Evolutionary conservation across 305 asterid genomes (phyloP), one percentile per base, ranked within the genome.

Genomic region (Fraxinus floribunda): DNA sequence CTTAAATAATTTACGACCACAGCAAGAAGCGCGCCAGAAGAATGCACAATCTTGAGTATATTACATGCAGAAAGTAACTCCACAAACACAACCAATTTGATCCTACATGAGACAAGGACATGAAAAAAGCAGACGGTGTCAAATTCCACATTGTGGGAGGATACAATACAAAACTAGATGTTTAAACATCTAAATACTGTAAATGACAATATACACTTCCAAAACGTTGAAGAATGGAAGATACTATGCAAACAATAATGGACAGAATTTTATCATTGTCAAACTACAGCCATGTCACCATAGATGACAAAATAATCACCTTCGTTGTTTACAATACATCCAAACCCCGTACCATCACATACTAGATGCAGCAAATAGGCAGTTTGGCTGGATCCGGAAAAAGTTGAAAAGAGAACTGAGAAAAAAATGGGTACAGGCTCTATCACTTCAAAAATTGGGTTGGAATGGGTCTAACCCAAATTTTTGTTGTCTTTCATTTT

Each of bases 41-140:
- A 70, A 83, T 60, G 86, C 89, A 82, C 55, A 57, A 62, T 81
- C 46, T 71, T 26, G 36, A 83, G 84, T 82, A 89, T 52, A 85
- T 84, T 87, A 89, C 90, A 87, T 39, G 82, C 85, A 60, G 72
- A 70, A 62, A 85, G 76, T 60, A 79, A 76, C 75, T 52, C 44
- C 71, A 72, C 80, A 44, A 57, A 73, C 83, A 60, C 29, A 60
- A 76, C 49, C 75, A 76, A 41, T 78, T 57, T 35, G 35, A 32
- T 41, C 88, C 86, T 88, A 85, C 80, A 73, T 4, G 20, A 44
- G 44, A 71, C 52, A 60, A 64, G 46, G 35, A 46, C 36, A 4
- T 13, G 13, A 62, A 62, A 9, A 62, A 24, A 22, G 72, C 32
- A 62, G 72, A 49, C 18, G 10, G 13, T 20, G 75, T 26, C 3